Conservation (phyloP, 2,329 filamentous ascomycete genomes). For the Mariannaea elegans region DNA sequence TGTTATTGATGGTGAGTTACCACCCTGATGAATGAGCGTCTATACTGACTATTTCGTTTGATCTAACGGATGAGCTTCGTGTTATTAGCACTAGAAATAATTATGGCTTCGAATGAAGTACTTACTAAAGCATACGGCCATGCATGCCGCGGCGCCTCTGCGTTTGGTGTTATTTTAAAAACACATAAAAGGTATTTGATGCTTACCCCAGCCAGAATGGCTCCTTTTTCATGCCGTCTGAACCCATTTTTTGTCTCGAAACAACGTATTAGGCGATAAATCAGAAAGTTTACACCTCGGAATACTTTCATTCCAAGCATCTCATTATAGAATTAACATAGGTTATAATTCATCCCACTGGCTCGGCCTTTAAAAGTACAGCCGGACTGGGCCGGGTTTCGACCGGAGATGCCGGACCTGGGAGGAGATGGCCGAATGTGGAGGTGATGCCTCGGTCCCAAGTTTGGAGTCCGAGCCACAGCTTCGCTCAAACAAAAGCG, state of each 20-base stretch:
- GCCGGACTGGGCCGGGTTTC: conserved; percentile 21
- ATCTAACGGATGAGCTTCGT: conserved; percentile 53
- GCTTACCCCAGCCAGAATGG: conserved; percentile 56
- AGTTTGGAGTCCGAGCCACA: conserved; percentile 27
- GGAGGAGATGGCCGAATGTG: conserved; percentile 32
- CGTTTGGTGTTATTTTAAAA: not conserved
- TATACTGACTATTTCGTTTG: conserved; percentile 54
- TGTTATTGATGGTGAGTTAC: conserved; percentile 23
- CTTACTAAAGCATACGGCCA: conserved; percentile 57
- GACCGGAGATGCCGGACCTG: conserved; percentile 14
- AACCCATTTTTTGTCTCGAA: conserved; percentile 24
- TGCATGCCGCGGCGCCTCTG: conserved; percentile 54
- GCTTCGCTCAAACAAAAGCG: conserved; percentile 17
- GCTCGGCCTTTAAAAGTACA: conserved; percentile 30
- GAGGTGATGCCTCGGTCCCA: conserved; percentile 28
- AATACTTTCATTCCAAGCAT: not conserved
- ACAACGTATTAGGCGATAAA: not conserved
- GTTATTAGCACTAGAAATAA: not conserved
- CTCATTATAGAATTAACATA: not conserved
- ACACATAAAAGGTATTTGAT: not conserved
- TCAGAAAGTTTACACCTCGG: too few relatives aligned
- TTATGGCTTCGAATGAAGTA: not conserved
- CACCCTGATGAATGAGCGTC: not conserved
- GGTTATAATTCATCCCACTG: conserved; percentile 21
- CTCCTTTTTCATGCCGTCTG: conserved; percentile 44